Evolutionary conservation across 1,139 yeast genomes (phyloP).

Genomic region (Debaryomyces psychrophilus): DNA sequence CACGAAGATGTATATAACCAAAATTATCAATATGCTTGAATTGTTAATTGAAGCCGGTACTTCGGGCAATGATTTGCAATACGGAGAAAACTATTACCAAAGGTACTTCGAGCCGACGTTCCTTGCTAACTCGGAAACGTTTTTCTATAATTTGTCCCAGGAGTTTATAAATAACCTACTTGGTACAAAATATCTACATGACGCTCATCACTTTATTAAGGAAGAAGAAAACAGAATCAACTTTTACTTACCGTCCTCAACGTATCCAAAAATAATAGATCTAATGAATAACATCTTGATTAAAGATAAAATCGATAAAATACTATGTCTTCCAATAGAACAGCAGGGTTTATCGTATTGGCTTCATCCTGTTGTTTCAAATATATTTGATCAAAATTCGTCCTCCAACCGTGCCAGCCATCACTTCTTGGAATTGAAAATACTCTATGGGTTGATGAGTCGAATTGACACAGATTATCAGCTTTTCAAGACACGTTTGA

Average conservation of each 20-base stretch:
- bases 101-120: slow-evolving; percentile 70
- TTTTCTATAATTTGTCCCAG: slow-evolving; percentile 52
- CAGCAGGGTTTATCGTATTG: slow-evolving; percentile 61
- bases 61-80: slow-evolving; percentile 36
- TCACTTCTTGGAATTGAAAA: slow-evolving; percentile 31
- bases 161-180: slow-evolving; percentile 39
- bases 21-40: slow-evolving; percentile 74
- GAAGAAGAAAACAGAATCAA: slow-evolving; percentile 63
- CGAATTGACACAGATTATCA: slow-evolving; percentile 58
- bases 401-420: slow-evolving; percentile 16
- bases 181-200: slow-evolving; percentile 60
- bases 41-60: slow-evolving; percentile 39
- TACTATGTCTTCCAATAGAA: slow-evolving; percentile 47
- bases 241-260: slow-evolving; percentile 56
- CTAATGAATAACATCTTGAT: slow-evolving; percentile 67
- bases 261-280: slow-evolving; percentile 56
- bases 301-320: slow-evolving; percentile 55
- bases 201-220: slow-evolving; percentile 51
- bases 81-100: slow-evolving; percentile 60
- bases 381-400: slow-evolving; percentile 20
- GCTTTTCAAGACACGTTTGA: slow-evolving; percentile 53
- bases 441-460: slow-evolving; percentile 53
- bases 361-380: slow-evolving; percentile 42
- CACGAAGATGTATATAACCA: slow-evolving; percentile 56
- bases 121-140: slow-evolving; percentile 55